phyloP scores from a whole-genome alignment of 2,329 filamentous ascomycete genomes.

The Colletotrichum lindemuthianum region DNA sequence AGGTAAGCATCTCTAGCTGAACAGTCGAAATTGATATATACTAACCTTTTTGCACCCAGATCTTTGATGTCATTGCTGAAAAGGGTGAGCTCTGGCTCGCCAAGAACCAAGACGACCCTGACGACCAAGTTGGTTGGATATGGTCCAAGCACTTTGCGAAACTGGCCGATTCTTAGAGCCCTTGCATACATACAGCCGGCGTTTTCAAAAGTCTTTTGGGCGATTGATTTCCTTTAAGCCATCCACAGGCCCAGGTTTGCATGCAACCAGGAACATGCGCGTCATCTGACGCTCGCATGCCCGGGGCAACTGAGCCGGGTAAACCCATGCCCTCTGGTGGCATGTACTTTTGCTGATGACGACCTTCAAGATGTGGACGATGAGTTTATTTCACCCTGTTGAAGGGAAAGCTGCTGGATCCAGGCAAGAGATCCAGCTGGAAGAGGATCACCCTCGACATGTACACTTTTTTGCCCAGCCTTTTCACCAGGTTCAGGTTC shows the following conservation, averaged over 20 bases:
- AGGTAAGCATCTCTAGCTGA: slow-evolving; percentile 63
- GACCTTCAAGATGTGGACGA: not conserved
- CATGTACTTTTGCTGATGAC: slow-evolving; percentile 21
- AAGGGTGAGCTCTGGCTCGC: slow-evolving; percentile 98
- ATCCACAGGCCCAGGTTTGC: slow-evolving; percentile 9
- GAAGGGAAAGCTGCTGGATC: not conserved
- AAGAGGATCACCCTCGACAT: not conserved
- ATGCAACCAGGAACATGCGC: slow-evolving; percentile 30
- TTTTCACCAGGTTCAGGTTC: not conserved
- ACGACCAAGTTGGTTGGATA: slow-evolving; percentile 89
- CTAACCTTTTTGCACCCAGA: slow-evolving; percentile 53
- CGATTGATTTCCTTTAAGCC: slow-evolving; percentile 10
- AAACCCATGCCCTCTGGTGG: not conserved
- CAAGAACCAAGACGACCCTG: slow-evolving; percentile 92
- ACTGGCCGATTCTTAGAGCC: slow-evolving; percentile 60
- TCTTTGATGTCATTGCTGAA: slow-evolving; percentile 92
- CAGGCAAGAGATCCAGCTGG: not conserved
- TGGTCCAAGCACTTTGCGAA: slow-evolving; percentile 98
- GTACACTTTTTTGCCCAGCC: slow-evolving; percentile 12
- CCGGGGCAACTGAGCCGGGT: slow-evolving; percentile 11
- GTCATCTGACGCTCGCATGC: slow-evolving; percentile 12
- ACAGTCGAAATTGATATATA: not conserved
- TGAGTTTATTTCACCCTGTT: slow-evolving; percentile 2
- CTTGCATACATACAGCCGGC: slow-evolving; percentile 16
- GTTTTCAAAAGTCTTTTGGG: slow-evolving; percentile 20